Conservation (phyloP, 1,284 basidiomycete genomes). For the Cutaneotrichosporon mucoides region DNA sequence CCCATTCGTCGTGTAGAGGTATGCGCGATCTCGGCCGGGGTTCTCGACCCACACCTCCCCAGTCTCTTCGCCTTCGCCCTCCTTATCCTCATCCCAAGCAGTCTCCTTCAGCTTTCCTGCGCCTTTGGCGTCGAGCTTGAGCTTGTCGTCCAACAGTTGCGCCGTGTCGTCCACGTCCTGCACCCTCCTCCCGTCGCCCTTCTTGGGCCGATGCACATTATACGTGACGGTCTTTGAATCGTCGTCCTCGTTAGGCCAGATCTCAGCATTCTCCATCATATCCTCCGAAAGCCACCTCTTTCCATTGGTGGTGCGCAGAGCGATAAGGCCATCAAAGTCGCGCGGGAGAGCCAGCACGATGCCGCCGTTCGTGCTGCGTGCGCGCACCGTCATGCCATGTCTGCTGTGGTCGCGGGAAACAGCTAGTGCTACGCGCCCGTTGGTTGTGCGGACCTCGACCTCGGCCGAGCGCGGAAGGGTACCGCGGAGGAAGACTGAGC, state of each 20-base stretch:
- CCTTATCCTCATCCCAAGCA: too few relatives aligned
- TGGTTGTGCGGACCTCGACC: background rate
- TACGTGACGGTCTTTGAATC: background rate
- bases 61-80: background rate
- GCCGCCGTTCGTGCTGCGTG: background rate
- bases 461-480: background rate
- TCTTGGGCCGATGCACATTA: background rate
- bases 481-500: background rate
- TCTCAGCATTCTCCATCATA: background rate
- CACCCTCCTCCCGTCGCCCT: too few relatives aligned
- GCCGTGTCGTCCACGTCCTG: too few relatives aligned
- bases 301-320: background rate
- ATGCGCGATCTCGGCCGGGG: background rate
- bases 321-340: conserved; percentile 8
- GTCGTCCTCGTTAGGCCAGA: background rate
- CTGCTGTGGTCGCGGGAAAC: background rate
- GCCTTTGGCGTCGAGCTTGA: background rate
- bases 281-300: background rate
- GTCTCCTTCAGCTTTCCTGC: background rate
- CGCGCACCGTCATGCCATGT: background rate
- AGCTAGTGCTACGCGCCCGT: background rate
- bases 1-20: background rate
- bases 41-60: background rate
- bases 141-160: too few relatives aligned
- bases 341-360: background rate